Percentiles rank a stretch among this genome's conserved stretches.
Evolutionary conservation across 495 filamentous ascomycete species (phyloP).

Genomic region (Penicillium lividum): DNA sequence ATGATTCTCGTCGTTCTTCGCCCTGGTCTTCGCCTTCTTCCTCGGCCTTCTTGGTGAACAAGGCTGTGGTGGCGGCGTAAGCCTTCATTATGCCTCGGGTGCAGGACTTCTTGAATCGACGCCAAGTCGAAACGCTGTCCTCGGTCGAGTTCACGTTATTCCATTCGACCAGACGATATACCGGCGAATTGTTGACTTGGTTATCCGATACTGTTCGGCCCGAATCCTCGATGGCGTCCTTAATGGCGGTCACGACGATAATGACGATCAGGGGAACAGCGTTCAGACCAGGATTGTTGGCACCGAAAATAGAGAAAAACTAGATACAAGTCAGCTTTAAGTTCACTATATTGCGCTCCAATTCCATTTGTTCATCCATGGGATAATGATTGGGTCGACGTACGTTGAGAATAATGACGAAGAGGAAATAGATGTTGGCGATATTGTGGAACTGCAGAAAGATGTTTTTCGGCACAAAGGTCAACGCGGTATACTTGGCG

Average conservation of each 20-base stretch:
- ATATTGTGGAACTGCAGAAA: constrained; percentile 99
- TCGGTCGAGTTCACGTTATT: constrained; percentile 91
- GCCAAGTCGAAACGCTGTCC: constrained; percentile 84
- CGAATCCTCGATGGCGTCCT: constrained; percentile 98
- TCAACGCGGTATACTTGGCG: constrained; percentile 93
- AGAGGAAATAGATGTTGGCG: constrained; percentile 97
- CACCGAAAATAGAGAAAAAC: constrained; percentile 97
- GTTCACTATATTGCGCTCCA: background rate
- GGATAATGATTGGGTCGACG: constrained; percentile 33
- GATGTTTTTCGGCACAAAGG: constrained; percentile 96
- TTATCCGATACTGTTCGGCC: constrained; percentile 88
- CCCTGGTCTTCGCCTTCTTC: constrained; percentile 36
- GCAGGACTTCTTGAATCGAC: constrained; percentile 87
- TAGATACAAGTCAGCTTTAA: constrained; percentile 36
- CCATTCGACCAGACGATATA: constrained; percentile 85
- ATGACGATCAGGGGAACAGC: constrained; percentile 94
- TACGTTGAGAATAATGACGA: constrained; percentile 92
- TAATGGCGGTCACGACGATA: constrained; percentile 84
- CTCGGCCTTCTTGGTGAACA: constrained; percentile 35
- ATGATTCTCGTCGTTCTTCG: constrained; percentile 59
- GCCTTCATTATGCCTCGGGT: constrained; percentile 60
- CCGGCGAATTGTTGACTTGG: constrained; percentile 93
- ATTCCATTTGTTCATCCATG: background rate
- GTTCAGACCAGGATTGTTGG: constrained; percentile 84
- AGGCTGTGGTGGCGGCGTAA: constrained; percentile 57